Percentiles rank a stretch among this genome's conserved stretches.
Conservation (phyloP, 495 filamentous ascomycete species). For the Talaromyces thailandensis region DNA sequence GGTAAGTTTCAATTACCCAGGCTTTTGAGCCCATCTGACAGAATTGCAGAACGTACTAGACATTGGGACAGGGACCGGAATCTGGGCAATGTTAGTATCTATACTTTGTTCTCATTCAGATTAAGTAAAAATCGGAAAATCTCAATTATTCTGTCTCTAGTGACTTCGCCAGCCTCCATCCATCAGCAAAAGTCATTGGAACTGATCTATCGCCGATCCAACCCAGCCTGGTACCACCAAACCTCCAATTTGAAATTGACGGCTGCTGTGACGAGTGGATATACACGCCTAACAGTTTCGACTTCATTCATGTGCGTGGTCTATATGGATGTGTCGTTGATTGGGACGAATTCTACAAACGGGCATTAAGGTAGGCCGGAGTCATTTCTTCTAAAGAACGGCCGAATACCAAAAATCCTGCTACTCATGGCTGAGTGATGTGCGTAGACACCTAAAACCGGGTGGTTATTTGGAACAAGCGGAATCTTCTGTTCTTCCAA, state of each 20-base stretch:
- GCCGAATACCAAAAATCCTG: not conserved
- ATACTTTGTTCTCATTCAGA: not conserved
- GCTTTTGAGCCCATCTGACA: not conserved
- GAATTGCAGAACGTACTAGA: not conserved
- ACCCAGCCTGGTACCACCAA: constrained; percentile 31
- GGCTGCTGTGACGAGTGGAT: constrained; percentile 45
- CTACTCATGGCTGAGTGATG: not conserved
- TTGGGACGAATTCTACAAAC: constrained; percentile 40
- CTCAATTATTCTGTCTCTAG: constrained; percentile 5
- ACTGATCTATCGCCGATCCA: constrained; percentile 39
- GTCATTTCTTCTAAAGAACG: constrained; percentile 7
- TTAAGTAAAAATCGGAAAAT: not conserved
- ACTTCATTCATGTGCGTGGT: constrained; percentile 55
- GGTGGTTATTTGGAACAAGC: constrained; percentile 59
- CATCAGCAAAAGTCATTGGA: constrained; percentile 24
- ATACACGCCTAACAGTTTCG: constrained; percentile 42
- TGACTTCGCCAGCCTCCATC: constrained; percentile 31
- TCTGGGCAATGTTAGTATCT: constrained; percentile 14
- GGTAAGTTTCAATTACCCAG: not conserved
- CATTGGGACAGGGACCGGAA: not conserved
- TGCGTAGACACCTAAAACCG: constrained; percentile 39
- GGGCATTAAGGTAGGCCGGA: constrained; percentile 21
- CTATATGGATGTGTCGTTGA: constrained; percentile 49
- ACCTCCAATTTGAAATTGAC: constrained; percentile 47
- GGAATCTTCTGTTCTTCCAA: constrained; percentile 40